Percentiles rank a stretch among this genome's conserved stretches.
These are phyloP conservation scores for Gossypium schwendimanii DNA, from an alignment of 441 rosid species.

Conservation along the genomic window DNA sequence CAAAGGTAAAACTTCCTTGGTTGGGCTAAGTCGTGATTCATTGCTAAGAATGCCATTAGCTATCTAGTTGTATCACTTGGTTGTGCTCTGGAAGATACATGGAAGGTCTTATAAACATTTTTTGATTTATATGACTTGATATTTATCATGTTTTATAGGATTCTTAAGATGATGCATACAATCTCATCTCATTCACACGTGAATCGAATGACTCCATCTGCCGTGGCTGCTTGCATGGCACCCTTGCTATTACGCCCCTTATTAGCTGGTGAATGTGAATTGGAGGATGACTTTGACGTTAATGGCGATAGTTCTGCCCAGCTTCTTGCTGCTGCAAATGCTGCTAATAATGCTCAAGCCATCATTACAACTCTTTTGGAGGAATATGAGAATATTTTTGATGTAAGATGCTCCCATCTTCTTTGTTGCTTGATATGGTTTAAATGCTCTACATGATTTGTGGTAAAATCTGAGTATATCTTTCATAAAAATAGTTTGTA, in stretches of 20 bases:
- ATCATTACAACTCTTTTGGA: slow-evolving; percentile 79
- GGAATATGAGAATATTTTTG: slow-evolving; percentile 82
- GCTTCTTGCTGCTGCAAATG: slow-evolving; percentile 99
- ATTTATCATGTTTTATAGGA: slow-evolving; percentile 40
- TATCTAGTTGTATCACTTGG: not conserved
- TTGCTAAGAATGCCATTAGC: not conserved
- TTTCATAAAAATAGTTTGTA: not conserved
- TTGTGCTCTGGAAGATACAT: slow-evolving; percentile 7
- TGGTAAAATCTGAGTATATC: not conserved
- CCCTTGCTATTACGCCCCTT: slow-evolving; percentile 93
- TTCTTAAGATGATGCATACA: slow-evolving; percentile 87
- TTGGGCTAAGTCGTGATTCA: not conserved
- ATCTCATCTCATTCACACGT: slow-evolving; percentile 76
- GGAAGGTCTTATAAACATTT: slow-evolving; percentile 11
- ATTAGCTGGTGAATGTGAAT: slow-evolving; percentile 93
- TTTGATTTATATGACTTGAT: slow-evolving; percentile 11
- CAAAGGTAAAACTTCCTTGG: slow-evolving; percentile 51
- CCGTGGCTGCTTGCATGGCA: slow-evolving; percentile 99
- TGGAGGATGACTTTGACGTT: slow-evolving; percentile 80
- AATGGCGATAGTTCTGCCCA: slow-evolving; percentile 90
- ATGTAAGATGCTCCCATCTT: slow-evolving; percentile 51
- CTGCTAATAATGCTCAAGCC: slow-evolving; percentile 96
- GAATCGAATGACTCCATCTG: slow-evolving; percentile 93
- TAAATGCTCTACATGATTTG: slow-evolving; percentile 15
- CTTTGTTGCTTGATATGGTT: not conserved